A percentile compares a stretch with the other conserved stretches of the same genome.
phyloP scores from a whole-genome alignment of 495 filamentous ascomycete genomes.

The Parmelia sp. region DNA sequence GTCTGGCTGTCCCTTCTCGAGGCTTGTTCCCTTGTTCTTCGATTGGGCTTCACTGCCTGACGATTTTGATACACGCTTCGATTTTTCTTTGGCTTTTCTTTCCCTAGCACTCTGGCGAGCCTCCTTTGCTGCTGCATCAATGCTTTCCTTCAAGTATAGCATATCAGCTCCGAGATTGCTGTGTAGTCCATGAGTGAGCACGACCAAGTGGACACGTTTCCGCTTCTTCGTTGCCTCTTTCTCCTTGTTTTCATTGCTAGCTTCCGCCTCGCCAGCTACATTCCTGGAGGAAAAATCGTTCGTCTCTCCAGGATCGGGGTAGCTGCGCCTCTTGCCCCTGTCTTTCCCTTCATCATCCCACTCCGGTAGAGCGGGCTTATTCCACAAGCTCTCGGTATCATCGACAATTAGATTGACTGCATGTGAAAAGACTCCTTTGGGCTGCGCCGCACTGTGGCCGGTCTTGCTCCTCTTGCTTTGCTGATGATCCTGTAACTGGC shows the following conservation, averaged over 20 bases:
- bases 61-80: slow-evolving; percentile 16
- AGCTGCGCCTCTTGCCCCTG: slow-evolving; percentile 22
- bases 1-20: slow-evolving; percentile 23
- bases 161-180: slow-evolving; percentile 97
- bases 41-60: slow-evolving; percentile 12
- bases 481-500: slow-evolving; percentile 66
- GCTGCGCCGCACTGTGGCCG: slow-evolving; percentile 44
- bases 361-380: slow-evolving; percentile 71
- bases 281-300: slow-evolving; percentile 4
- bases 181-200: slow-evolving; percentile 90
- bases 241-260: neutral
- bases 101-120: slow-evolving; percentile 55
- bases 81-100: slow-evolving; percentile 44
- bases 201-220: slow-evolving; percentile 82
- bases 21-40: slow-evolving; percentile 14
- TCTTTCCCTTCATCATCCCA: slow-evolving; percentile 45
- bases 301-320: slow-evolving; percentile 18
- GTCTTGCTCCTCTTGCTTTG: slow-evolving; percentile 44
- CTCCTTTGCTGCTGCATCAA: slow-evolving; percentile 72
- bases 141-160: slow-evolving; percentile 94
- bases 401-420: slow-evolving; percentile 73
- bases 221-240: slow-evolving; percentile 28
- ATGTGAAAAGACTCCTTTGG: slow-evolving; percentile 71
- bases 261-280: slow-evolving; percentile 2
- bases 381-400: slow-evolving; percentile 85